These are phyloP conservation scores for Daldinia childiae DNA, from an alignment of 495 filamentous ascomycete species.

Conservation along the genomic window DNA sequence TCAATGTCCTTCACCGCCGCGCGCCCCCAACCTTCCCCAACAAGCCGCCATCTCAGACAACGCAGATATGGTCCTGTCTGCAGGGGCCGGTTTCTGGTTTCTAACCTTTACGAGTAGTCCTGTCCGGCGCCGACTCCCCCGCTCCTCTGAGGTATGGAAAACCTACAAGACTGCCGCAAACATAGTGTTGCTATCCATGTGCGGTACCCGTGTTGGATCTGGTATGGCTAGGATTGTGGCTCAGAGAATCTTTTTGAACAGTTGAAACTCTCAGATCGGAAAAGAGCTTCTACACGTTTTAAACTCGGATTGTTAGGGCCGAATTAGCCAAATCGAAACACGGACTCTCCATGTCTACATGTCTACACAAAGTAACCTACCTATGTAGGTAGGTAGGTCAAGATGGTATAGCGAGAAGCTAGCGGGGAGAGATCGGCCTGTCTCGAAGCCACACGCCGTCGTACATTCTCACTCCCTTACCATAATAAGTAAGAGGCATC, in stretches of 20 bases:
- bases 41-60: conserved; percentile 2
- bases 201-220: not conserved
- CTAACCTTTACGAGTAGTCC: not conserved
- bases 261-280: conserved; percentile 22
- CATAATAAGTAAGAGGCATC: not conserved
- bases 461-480: conserved; percentile 4
- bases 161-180: not conserved
- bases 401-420: not conserved
- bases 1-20: conserved; percentile 13
- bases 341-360: not conserved
- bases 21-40: conserved; percentile 1
- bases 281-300: conserved; percentile 3
- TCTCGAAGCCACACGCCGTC: conserved; percentile 2
- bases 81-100: conserved; percentile 4
- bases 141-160: not conserved
- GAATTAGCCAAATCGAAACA: conserved; percentile 4
- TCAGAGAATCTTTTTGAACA: conserved; percentile 1
- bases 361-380: not conserved
- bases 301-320: not conserved
- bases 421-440: conserved; percentile 16
- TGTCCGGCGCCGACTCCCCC: not conserved
- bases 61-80: not conserved
- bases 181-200: not conserved
- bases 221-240: conserved; percentile 23
- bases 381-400: conserved; percentile 5